Evolutionary conservation across 495 filamentous ascomycete species (phyloP).

Genomic region (Penicillium taxi): DNA sequence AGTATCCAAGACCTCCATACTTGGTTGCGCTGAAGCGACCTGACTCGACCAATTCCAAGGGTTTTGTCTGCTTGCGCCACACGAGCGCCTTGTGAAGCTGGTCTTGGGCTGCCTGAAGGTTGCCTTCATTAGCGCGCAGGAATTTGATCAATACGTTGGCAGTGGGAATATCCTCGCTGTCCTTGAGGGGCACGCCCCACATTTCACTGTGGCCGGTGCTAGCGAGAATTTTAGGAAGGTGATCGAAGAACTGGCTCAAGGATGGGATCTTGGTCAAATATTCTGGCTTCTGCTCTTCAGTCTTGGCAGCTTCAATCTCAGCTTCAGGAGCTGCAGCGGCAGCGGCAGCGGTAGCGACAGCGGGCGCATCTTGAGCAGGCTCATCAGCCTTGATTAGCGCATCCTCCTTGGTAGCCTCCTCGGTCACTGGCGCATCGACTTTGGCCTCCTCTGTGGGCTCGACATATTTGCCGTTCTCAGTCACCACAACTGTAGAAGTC

Average conservation of each 20-base stretch:
- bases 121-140: constrained; percentile 75
- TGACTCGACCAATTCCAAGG: constrained; percentile 33
- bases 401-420: constrained; percentile 4
- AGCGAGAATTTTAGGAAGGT: constrained; percentile 37
- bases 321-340: constrained; percentile 6
- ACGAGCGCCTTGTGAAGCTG: constrained; percentile 71
- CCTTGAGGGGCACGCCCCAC: constrained; percentile 62
- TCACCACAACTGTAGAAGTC: constrained; percentile 6
- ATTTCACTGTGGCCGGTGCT: constrained; percentile 56
- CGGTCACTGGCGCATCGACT: constrained; percentile 6
- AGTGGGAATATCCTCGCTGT: constrained; percentile 56
- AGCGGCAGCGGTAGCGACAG: constrained; percentile 6
- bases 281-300: constrained; percentile 21
- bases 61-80: constrained; percentile 64
- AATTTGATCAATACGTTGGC: constrained; percentile 83
- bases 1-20: constrained; percentile 46
- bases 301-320: constrained; percentile 14
- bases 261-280: constrained; percentile 34
- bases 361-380: constrained; percentile 7
- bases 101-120: constrained; percentile 58
- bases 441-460: constrained; percentile 5
- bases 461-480: constrained; percentile 11
- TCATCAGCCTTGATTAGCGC: constrained; percentile 4
- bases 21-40: constrained; percentile 44
- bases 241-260: constrained; percentile 31